Percentiles rank a stretch among this genome's conserved stretches.
phyloP scores from a whole-genome alignment of 2,329 filamentous ascomycete genomes.

The Mycogone perniciosa region DNA sequence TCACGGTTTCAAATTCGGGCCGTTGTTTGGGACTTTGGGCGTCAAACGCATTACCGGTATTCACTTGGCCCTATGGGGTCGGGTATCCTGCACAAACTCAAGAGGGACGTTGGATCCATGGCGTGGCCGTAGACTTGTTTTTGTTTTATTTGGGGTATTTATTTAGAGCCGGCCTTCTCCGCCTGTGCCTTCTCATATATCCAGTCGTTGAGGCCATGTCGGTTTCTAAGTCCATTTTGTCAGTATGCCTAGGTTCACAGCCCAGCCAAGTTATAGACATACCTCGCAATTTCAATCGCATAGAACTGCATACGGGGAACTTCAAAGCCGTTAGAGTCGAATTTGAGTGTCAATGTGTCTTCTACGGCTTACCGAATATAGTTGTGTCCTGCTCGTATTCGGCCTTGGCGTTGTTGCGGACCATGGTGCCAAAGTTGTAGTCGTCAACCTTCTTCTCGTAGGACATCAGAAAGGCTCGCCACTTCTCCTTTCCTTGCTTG shows the following conservation, averaged over 20 bases:
- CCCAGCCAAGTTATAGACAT: neutral
- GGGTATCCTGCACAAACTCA: too few species aligned
- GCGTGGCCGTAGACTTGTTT: neutral
- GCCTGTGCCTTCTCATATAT: constrained; percentile 78
- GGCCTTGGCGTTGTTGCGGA: constrained; percentile 67
- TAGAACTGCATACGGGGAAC: constrained; percentile 54
- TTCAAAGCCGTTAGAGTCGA: constrained; percentile 15
- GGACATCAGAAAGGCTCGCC: constrained; percentile 87
- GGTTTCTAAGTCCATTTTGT: constrained; percentile 60
- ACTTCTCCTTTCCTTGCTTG: constrained; percentile 86
- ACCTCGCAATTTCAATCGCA: constrained; percentile 46
- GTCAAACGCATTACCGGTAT: neutral
- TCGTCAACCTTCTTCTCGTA: constrained; percentile 96
- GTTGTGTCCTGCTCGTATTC: constrained; percentile 88
- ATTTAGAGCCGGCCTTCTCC: constrained; percentile 34
- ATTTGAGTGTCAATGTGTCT: neutral
- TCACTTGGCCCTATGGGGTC: too few species aligned
- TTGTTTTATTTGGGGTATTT: constrained; percentile 9
- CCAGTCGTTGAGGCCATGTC: constrained; percentile 90
- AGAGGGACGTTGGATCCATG: neutral
- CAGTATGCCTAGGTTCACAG: neutral
- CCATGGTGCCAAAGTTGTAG: constrained; percentile 95
- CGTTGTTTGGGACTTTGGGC: too few species aligned
- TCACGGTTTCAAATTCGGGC: too few species aligned
- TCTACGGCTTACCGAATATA: constrained; percentile 66